These are phyloP conservation scores for Umbilicus rupestris DNA, from an alignment of 164 flowering plant genomes.

Conservation along the genomic window DNA sequence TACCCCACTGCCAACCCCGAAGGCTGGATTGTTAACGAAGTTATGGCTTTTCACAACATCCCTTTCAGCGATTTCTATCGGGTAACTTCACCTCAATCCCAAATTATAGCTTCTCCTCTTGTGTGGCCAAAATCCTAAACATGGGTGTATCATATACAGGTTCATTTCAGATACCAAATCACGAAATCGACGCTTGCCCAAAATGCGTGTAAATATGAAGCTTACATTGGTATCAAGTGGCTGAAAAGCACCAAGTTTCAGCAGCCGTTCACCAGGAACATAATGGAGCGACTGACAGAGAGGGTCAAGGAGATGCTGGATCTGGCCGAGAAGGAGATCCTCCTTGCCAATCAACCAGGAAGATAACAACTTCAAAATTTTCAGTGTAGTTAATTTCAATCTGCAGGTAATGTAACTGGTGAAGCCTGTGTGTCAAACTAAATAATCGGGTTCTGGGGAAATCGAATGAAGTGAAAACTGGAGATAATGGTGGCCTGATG, in stretches of 20 bases:
- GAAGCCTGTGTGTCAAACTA: no score
- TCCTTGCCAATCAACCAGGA: conserved; percentile 10
- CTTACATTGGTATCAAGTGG: conserved; percentile 50
- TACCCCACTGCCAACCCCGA: conserved; percentile 21
- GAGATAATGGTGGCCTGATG: no score
- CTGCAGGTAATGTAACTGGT: not conserved
- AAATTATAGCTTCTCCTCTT: no score
- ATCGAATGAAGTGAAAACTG: no score
- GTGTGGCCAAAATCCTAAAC: not conserved
- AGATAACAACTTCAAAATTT: not conserved
- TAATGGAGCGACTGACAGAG: conserved; percentile 34
- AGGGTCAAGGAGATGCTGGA: conserved; percentile 38
- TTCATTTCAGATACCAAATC: conserved; percentile 45
- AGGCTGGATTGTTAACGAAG: conserved; percentile 62
- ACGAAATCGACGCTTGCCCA: conserved; percentile 19
- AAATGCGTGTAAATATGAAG: conserved; percentile 41
- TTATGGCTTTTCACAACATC: conserved; percentile 49
- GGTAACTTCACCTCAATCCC: conserved; percentile 19
- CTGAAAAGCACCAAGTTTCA: conserved; percentile 53
- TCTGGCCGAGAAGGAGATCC: conserved; percentile 37
- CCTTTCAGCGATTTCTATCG: conserved; percentile 63
- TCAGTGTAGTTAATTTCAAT: not conserved
- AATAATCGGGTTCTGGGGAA: no score
- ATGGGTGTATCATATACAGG: conserved; percentile 24
- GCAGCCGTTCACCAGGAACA: conserved; percentile 42